Evolutionary conservation across 305 asterid genomes (phyloP).

Genomic region (Nicotiana rustica): DNA sequence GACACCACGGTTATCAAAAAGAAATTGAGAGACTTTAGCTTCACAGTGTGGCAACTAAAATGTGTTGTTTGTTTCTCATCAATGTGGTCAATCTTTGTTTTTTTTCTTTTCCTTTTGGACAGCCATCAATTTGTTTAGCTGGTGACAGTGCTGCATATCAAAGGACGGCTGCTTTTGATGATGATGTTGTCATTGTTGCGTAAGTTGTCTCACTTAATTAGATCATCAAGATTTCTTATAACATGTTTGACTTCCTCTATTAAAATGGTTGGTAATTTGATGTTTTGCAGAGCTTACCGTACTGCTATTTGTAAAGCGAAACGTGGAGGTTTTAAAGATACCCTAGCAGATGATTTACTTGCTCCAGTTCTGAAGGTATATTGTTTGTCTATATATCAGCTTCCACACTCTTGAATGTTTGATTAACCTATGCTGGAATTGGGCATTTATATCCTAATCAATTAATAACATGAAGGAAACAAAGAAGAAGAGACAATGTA

Average conservation of each 20-base stretch:
- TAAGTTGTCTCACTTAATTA: constrained; percentile 51
- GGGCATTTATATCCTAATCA: not conserved
- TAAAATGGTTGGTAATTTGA: constrained; percentile 29
- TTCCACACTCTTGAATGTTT: not conserved
- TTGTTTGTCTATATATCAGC: constrained; percentile 18
- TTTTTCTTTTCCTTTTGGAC: constrained; percentile 34
- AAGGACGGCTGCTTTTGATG: constrained; percentile 65
- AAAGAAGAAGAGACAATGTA: not conserved
- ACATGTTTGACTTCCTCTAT: not conserved
- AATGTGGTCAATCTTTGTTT: constrained; percentile 22
- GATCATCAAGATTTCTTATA: not conserved
- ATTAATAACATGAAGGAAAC: too few species aligned
- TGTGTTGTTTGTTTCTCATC: not conserved
- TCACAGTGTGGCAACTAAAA: constrained; percentile 5
- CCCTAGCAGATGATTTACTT: constrained; percentile 88
- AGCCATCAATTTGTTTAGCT: constrained; percentile 71
- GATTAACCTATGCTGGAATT: not conserved
- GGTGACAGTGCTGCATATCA: constrained; percentile 58
- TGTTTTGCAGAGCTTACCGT: constrained; percentile 69
- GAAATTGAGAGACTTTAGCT: not conserved
- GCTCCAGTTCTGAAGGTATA: constrained; percentile 87
- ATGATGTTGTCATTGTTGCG: constrained; percentile 95
- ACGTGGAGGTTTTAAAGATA: constrained; percentile 90
- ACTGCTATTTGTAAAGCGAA: constrained; percentile 87
- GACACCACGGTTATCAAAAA: too few species aligned